phyloP scores from a whole-genome alignment of 371 early-diverging fungal genomes.

The Zopfochytrium polystomum region DNA sequence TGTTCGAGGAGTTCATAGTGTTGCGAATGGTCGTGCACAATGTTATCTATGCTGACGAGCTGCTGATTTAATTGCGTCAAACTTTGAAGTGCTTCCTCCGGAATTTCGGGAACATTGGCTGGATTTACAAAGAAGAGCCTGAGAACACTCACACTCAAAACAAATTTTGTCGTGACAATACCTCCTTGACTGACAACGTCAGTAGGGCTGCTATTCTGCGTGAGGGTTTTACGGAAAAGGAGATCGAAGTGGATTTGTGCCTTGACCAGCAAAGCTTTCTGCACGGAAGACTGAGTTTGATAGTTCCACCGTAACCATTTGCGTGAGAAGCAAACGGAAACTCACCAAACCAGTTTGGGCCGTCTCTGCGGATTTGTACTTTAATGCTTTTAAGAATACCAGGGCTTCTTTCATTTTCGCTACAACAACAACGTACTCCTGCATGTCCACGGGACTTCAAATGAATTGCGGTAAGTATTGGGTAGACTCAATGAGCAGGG shows the following conservation, averaged over 20 bases:
- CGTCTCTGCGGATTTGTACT: conserved; percentile 49
- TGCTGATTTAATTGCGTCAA: conserved; percentile 22
- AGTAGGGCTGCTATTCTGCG: conserved; percentile 47
- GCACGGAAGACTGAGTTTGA: neutral
- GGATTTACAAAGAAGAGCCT: too few species aligned
- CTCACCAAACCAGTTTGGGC: conserved; percentile 38
- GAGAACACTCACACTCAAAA: too few species aligned
- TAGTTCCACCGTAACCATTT: neutral
- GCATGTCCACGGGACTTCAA: conserved; percentile 19
- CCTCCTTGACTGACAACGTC: conserved; percentile 40
- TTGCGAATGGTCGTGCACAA: conserved; percentile 18
- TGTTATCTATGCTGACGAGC: conserved; percentile 25
- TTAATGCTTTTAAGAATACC: conserved; percentile 47
- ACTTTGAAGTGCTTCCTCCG: conserved; percentile 23
- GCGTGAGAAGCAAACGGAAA: neutral
- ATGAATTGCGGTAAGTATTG: too few species aligned
- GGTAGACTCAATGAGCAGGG: too few species aligned
- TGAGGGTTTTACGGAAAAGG: conserved; percentile 54
- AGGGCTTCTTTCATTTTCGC: conserved; percentile 56
- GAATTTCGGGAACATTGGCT: too few species aligned
- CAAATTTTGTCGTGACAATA: too few species aligned
- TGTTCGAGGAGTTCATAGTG: conserved; percentile 31
- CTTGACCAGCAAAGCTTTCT: conserved; percentile 46
- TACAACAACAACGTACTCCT: conserved; percentile 20
- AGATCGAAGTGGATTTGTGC: conserved; percentile 49